Percentiles rank a stretch among this genome's conserved stretches.
These are phyloP conservation scores for Pseudoturritis turrita DNA, from an alignment of 345 rosid genomes.

Conservation along the genomic window DNA sequence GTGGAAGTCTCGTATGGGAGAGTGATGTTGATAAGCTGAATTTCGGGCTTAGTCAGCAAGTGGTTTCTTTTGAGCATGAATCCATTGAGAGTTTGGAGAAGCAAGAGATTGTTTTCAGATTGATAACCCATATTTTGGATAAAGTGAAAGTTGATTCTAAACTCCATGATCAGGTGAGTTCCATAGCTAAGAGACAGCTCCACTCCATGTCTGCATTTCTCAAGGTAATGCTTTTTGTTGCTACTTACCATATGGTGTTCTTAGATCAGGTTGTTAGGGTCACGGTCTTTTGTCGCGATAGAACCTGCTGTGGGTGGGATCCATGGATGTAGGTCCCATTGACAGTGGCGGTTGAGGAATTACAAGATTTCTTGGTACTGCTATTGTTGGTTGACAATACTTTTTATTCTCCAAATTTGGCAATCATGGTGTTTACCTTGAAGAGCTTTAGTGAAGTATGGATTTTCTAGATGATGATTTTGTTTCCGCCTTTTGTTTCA, in stretches of 20 bases:
- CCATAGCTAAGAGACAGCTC: conserved; percentile 65
- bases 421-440: background rate
- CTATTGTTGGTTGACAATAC: background rate
- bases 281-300: background rate
- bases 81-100: conserved; percentile 70
- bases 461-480: background rate
- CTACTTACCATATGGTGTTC: background rate
- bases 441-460: background rate
- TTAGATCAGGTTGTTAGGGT: conserved; percentile 34
- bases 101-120: conserved; percentile 63
- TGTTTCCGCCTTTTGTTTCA: conserved; percentile 9
- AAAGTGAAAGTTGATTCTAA: conserved; percentile 48
- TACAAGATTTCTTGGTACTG: background rate
- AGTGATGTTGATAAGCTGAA: conserved; percentile 14
- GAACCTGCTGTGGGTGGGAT: no score
- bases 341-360: no score
- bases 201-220: conserved; percentile 69
- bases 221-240: conserved; percentile 44
- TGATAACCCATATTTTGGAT: conserved; percentile 49
- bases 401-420: background rate
- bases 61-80: conserved; percentile 67
- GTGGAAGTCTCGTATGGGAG: background rate
- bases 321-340: no score
- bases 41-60: conserved; percentile 33
- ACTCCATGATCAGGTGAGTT: conserved; percentile 55